Percentiles rank a stretch among this genome's conserved stretches.
phyloP scores from a whole-genome alignment of 768 basidiomycete genomes.

The Suillus ampliporus region DNA sequence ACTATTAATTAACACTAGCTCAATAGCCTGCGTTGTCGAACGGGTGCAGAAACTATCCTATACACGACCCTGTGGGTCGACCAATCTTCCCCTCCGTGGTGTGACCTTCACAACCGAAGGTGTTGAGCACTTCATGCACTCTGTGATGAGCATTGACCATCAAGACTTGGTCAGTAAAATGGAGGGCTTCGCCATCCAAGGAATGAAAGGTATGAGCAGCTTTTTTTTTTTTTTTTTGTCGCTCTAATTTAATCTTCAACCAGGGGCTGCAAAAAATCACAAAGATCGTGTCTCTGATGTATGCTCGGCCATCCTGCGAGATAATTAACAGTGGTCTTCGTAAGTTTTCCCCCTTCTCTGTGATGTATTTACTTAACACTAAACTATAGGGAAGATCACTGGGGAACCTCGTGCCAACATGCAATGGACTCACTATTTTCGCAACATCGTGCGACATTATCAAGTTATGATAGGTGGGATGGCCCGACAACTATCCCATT shows the following conservation, averaged over 20 bases:
- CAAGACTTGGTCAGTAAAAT: conserved; percentile 1
- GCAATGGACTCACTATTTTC: conserved; percentile 10
- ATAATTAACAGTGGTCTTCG: no score
- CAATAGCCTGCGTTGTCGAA: not conserved
- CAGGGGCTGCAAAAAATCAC: not conserved
- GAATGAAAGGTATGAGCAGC: no score
- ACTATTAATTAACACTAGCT: conserved; percentile 7
- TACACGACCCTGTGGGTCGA: conserved; percentile 9
- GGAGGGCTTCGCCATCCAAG: conserved; percentile 8
- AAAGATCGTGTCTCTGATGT: no score
- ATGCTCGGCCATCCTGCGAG: no score
- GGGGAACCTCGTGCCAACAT: conserved; percentile 9
- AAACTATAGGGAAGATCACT: conserved; percentile 1
- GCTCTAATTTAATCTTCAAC: no score
- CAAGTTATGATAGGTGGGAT: no score
- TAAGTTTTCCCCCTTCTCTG: no score
- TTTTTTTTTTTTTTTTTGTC: no score
- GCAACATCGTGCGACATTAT: not conserved
- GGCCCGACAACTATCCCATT: conserved; percentile 8
- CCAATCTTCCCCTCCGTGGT: not conserved
- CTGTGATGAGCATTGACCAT: not conserved
- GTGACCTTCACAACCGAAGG: not conserved
- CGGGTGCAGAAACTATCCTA: conserved; percentile 13
- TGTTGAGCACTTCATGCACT: not conserved
- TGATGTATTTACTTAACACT: no score